Conservation (phyloP, 2,329 filamentous ascomycete genomes). For the Colletotrichum lindemuthianum region DNA sequence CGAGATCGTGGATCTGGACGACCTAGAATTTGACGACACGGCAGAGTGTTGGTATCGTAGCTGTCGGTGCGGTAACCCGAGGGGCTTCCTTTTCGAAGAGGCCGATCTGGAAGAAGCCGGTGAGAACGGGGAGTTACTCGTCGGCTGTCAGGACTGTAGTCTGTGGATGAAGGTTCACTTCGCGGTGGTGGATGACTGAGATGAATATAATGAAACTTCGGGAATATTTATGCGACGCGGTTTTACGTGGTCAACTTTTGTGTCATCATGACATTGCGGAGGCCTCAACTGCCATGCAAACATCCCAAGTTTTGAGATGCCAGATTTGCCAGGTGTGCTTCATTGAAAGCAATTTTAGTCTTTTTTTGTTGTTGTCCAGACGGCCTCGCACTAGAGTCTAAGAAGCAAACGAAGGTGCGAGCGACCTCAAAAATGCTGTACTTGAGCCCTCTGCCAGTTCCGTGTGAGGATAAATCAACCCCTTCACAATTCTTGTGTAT, state of each 20-base stretch:
- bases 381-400: slow-evolving; percentile 67
- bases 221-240: not conserved
- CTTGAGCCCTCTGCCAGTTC: slow-evolving; percentile 52
- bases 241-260: too few relatives aligned
- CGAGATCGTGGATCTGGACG: slow-evolving; percentile 73
- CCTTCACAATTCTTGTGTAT: slow-evolving; percentile 52
- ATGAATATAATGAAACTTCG: not conserved
- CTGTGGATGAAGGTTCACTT: slow-evolving; percentile 74
- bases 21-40: slow-evolving; percentile 63
- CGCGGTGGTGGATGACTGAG: slow-evolving; percentile 56
- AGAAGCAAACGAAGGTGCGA: slow-evolving; percentile 57
- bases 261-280: too few relatives aligned
- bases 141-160: slow-evolving; percentile 74
- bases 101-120: slow-evolving; percentile 67
- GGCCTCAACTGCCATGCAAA: slow-evolving; percentile 28
- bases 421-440: slow-evolving; percentile 59
- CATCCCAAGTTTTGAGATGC: slow-evolving; percentile 20
- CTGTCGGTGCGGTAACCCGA: slow-evolving; percentile 72
- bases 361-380: slow-evolving; percentile 66
- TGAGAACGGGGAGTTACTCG: slow-evolving; percentile 68
- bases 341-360: slow-evolving; percentile 58
- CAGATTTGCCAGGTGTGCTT: slow-evolving; percentile 23
- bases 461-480: slow-evolving; percentile 50
- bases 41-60: slow-evolving; percentile 61
- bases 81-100: slow-evolving; percentile 69